phyloP scores from a whole-genome alignment of 306 rosid species.

The Erythrophleum fordii region DNA sequence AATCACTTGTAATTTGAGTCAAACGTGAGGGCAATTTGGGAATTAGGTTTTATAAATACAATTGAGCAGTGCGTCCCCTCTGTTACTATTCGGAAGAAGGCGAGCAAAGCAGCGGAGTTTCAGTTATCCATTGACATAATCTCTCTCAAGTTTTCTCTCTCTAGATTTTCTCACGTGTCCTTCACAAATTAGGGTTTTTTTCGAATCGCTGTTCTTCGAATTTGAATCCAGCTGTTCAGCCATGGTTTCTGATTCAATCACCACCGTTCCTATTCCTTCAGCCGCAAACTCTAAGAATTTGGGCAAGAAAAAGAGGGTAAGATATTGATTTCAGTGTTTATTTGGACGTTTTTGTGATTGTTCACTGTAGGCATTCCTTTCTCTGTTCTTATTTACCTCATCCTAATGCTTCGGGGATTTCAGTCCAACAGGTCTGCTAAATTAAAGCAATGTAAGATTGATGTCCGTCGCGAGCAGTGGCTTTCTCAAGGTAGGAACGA shows the following conservation, averaged over 20 bases:
- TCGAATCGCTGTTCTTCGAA: slow-evolving; percentile 36
- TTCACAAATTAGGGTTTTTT: slow-evolving; percentile 67
- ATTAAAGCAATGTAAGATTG: slow-evolving; percentile 97
- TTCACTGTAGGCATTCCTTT: background rate
- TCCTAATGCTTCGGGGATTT: slow-evolving; percentile 14
- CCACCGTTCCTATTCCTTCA: slow-evolving; percentile 68
- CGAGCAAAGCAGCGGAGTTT: slow-evolving; percentile 73
- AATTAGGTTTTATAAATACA: slow-evolving; percentile 34
- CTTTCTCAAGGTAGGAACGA: slow-evolving; percentile 73
- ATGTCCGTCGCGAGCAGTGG: slow-evolving; percentile 99
- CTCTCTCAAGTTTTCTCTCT: slow-evolving; percentile 37
- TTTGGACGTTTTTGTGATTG: background rate
- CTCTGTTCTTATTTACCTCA: background rate
- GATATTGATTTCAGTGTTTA: slow-evolving; percentile 16
- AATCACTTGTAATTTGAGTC: background rate
- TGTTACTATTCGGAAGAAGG: slow-evolving; percentile 28
- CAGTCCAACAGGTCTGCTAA: slow-evolving; percentile 91
- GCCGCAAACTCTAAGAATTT: slow-evolving; percentile 70
- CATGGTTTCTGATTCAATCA: slow-evolving; percentile 86
- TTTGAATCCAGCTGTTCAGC: slow-evolving; percentile 46
- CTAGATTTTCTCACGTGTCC: slow-evolving; percentile 40
- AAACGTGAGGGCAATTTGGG: slow-evolving; percentile 34
- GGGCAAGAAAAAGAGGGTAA: slow-evolving; percentile 93
- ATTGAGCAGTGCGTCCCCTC: slow-evolving; percentile 29
- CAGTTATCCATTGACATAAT: slow-evolving; percentile 69